phyloP scores from a whole-genome alignment of 2,329 filamentous ascomycete genomes.

The Pseudocercospora fuligena region DNA sequence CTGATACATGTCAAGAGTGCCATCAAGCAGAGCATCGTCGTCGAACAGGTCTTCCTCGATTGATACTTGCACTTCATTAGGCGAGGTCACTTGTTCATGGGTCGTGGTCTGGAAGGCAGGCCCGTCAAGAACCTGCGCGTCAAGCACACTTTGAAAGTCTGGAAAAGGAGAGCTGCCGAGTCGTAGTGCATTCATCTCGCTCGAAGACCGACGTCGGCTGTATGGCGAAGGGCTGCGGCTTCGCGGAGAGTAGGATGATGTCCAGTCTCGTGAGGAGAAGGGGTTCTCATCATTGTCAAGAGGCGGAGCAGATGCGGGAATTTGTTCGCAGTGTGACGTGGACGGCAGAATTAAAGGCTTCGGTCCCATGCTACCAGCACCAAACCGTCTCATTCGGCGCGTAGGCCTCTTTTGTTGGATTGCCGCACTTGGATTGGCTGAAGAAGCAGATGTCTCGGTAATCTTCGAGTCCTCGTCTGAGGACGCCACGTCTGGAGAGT shows the following conservation, averaged over 20 bases:
- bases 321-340: conserved; percentile 35
- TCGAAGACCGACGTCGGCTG: conserved; percentile 2
- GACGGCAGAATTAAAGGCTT: conserved; percentile 43
- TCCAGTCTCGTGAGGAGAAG: conserved; percentile 2
- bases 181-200: conserved; percentile 1
- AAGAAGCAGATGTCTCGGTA: conserved; percentile 19
- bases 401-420: conserved; percentile 27
- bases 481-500: conserved; percentile 28
- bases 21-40: conserved; percentile 16
- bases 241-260: conserved; percentile 1
- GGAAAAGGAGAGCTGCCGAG: conserved; percentile 15
- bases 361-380: conserved; percentile 40
- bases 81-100: background rate
- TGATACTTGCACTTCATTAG: background rate
- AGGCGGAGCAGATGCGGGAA: conserved; percentile 36
- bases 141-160: conserved; percentile 7
- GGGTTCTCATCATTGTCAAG: conserved; percentile 29
- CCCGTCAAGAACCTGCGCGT: background rate
- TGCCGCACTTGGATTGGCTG: conserved; percentile 9
- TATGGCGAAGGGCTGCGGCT: background rate
- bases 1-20: conserved; percentile 7
- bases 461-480: conserved; percentile 23
- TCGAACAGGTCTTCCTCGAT: background rate
- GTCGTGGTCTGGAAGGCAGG: background rate
- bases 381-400: conserved; percentile 43